phyloP scores from a whole-genome alignment of 306 rosid genomes.

The Quercus mongolica region DNA sequence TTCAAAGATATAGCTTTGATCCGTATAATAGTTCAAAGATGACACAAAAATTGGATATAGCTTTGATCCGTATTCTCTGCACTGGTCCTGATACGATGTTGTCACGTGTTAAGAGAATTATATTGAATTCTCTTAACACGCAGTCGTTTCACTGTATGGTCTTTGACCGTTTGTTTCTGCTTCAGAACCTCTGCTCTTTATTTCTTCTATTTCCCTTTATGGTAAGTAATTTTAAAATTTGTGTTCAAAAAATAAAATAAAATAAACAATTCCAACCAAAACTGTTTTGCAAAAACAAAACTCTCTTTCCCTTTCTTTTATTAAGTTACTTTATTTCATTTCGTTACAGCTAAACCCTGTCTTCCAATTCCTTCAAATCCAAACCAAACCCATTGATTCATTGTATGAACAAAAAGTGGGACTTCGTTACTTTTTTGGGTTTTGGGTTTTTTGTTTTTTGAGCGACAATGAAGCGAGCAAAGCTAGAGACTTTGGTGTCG shows the following conservation, averaged over 20 bases:
- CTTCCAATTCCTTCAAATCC: constrained; percentile 8
- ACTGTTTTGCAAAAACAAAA: neutral
- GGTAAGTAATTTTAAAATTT: constrained; percentile 5
- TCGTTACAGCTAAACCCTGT: no score
- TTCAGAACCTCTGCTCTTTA: neutral
- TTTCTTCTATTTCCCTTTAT: neutral
- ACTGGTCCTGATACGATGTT: rapidly evolving
- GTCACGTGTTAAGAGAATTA: no score
- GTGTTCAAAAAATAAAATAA: no score
- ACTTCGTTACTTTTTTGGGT: no score
- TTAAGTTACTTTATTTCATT: neutral
- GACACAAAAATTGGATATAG: no score
- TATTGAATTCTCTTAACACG: no score
- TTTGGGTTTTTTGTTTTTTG: constrained; percentile 5
- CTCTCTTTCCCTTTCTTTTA: neutral
- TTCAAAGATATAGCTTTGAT: no score
- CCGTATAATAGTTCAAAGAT: no score
- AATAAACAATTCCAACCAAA: no score
- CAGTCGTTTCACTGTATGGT: no score
- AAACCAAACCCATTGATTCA: neutral
- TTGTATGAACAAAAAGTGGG: neutral
- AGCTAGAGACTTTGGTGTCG: constrained; percentile 42
- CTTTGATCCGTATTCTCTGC: no score
- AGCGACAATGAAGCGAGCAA: constrained; percentile 64
- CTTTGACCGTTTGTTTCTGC: neutral